Conservation (phyloP, 352 stramenopile genomes). For the Globisporangium spiculum region DNA sequence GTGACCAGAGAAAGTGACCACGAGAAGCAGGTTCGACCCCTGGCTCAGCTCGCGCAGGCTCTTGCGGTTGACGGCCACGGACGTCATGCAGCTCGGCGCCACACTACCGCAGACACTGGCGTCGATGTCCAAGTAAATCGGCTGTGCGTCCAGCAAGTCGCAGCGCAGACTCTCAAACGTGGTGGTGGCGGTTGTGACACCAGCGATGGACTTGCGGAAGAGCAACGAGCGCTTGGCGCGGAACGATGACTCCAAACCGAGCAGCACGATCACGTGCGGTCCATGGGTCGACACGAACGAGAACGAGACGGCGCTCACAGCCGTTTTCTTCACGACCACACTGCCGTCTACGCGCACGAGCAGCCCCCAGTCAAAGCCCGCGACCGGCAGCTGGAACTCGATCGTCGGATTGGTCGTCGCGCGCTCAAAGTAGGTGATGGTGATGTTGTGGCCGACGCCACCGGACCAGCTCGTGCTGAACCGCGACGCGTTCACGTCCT, state of each 20-base stretch:
- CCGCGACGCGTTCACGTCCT: conserved; percentile 30
- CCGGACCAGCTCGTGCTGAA: conserved; percentile 24
- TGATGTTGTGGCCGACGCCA: conserved; percentile 54
- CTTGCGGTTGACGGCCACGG: conserved; percentile 19
- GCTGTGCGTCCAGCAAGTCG: conserved; percentile 44
- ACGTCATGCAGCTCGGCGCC: conserved; percentile 14
- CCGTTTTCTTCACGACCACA: conserved; percentile 26
- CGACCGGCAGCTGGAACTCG: conserved; percentile 48
- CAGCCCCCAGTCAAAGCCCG: conserved; percentile 46
- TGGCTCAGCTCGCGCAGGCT: conserved; percentile 6
- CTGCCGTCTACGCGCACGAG: conserved; percentile 33
- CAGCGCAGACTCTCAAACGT: conserved; percentile 38
- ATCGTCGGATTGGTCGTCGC: conserved; percentile 26
- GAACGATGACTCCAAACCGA: conserved; percentile 49
- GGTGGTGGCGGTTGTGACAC: not conserved
- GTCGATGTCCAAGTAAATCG: conserved; percentile 35
- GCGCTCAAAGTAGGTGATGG: conserved; percentile 48
- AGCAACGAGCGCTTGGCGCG: conserved; percentile 34
- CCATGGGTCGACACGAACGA: conserved; percentile 30
- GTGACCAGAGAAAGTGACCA: not conserved
- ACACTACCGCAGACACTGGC: conserved; percentile 25
- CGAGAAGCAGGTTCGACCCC: not conserved
- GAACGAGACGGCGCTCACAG: conserved; percentile 33
- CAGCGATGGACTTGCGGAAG: conserved; percentile 31
- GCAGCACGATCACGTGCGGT: conserved; percentile 34